Evolutionary conservation across 2,329 filamentous ascomycete species (phyloP), one percentile per base, ranked within the genome.

Genomic region (Nigrograna mackinnonii): DNA sequence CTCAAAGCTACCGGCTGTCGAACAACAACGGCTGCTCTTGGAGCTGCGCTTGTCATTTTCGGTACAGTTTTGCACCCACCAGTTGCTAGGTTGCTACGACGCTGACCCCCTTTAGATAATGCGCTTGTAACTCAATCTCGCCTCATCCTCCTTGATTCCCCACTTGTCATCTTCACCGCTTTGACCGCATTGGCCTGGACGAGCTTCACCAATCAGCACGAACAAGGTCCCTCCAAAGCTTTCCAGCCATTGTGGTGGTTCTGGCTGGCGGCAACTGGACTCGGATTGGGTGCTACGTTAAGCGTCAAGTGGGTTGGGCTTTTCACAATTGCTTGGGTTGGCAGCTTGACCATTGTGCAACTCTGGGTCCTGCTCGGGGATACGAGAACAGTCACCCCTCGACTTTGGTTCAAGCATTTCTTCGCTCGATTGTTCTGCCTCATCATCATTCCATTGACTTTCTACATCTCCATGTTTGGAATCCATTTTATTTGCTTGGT

Each of bases 291-390:
- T 49, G 86, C 92, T 37, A 97, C 94, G 6, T 83, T 86, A 49
- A 97, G 92, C 74, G 91, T 97, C 62, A 99, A 99, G 77, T 99
- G 94, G 94, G 94, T 99, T 63, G 94, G 94, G 37, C 79, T 99
- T 39, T 97, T 99, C 77, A 99, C 94, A 50, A 96, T 96, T 69
- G 94, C 92, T 36, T 99, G 94, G 94, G 90, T 99, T 55, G 94
- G 94, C 49, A 83, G 80, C 70, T 81, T 99, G 72, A 99, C 94
- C 26, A 70, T 92, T 33, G 69, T 99, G 34, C 94, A 99, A 75
- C 82, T 99, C 44, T 99, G 94, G 94, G 85, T 96, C 54, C 77
- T 99, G 42, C 86, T 96, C 30, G 94, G 91, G 51, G 94, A 99
- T 68, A 82, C 82, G 53, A 90, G 84, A 72, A 91, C 85, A 41